A percentile compares a stretch with the other conserved stretches of the same genome.
phyloP scores from a whole-genome alignment of 805 yeast genomes.

The Wickerhamomyces strasburgensis region DNA sequence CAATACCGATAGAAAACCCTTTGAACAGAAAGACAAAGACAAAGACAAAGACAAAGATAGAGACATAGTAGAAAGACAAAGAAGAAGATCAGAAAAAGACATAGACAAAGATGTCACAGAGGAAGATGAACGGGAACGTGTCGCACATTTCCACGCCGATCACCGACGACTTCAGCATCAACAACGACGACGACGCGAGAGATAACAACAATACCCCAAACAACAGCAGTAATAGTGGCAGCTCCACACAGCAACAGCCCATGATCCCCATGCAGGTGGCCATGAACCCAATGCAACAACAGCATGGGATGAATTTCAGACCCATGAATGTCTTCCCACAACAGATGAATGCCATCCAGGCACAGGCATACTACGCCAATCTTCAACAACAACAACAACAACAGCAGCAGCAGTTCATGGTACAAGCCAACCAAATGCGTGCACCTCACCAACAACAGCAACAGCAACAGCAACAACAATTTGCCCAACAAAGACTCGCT shows the following conservation, averaged over 20 bases:
- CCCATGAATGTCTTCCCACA: conserved; percentile 3
- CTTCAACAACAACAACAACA: conserved; percentile 8
- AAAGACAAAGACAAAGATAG: no score
- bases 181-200: no score
- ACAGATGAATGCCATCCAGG: not conserved
- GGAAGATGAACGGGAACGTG: no score
- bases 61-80: no score
- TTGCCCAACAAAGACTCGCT: conserved; percentile 4
- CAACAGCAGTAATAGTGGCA: no score
- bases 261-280: not conserved
- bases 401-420: conserved; percentile 14
- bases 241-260: conserved; percentile 3
- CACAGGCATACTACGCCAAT: conserved; percentile 2
- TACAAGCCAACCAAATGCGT: conserved; percentile 9
- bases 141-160: no score
- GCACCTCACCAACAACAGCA: conserved; percentile 5
- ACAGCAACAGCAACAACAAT: conserved; percentile 11
- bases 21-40: not conserved
- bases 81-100: no score
- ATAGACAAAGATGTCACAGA: no score
- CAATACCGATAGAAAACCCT: no score
- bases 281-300: not conserved
- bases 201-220: no score
- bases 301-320: not conserved
- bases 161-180: conserved; percentile 1